phyloP scores from a whole-genome alignment of 352 stramenopile species.

The Globisporangium radiosum region DNA sequence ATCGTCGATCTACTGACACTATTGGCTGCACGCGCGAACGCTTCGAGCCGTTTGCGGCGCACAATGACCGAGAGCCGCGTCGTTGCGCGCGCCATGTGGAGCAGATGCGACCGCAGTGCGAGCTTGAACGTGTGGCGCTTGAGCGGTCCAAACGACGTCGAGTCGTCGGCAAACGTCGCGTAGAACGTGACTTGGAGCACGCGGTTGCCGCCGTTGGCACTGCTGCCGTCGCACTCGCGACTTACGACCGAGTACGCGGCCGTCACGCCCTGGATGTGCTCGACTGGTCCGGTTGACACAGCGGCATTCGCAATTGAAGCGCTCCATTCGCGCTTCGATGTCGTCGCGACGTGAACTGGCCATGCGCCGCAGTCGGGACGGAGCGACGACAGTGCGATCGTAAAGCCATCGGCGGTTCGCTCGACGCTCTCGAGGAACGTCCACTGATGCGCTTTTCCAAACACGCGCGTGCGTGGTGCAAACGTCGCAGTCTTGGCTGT shows the following conservation, averaged over 20 bases:
- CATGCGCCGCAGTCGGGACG: conserved; percentile 3
- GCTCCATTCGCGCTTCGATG: neutral
- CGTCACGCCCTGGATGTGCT: conserved; percentile 23
- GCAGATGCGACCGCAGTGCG: conserved; percentile 15
- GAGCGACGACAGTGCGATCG: conserved; percentile 33
- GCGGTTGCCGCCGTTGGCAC: neutral
- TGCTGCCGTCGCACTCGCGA: neutral
- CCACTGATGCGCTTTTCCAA: conserved; percentile 45
- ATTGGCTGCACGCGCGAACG: conserved; percentile 16
- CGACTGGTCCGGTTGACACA: neutral
- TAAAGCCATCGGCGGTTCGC: conserved; percentile 19
- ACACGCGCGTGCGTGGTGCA: conserved; percentile 24
- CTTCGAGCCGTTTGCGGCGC: conserved; percentile 35
- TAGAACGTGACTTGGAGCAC: conserved; percentile 15
- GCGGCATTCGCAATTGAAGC: neutral
- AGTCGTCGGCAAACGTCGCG: conserved; percentile 15
- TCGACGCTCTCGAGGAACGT: conserved; percentile 32
- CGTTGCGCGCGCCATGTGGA: conserved; percentile 16
- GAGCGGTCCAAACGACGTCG: conserved; percentile 12
- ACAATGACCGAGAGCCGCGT: conserved; percentile 33
- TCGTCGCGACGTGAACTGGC: neutral
- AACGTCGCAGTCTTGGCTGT: conserved; percentile 46
- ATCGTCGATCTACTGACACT: conserved; percentile 3
- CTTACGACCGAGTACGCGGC: conserved; percentile 18
- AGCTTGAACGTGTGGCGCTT: conserved; percentile 15